These are phyloP conservation scores for Gossypium arboreum DNA, from an alignment of 345 rosid species.

Conservation along the genomic window DNA sequence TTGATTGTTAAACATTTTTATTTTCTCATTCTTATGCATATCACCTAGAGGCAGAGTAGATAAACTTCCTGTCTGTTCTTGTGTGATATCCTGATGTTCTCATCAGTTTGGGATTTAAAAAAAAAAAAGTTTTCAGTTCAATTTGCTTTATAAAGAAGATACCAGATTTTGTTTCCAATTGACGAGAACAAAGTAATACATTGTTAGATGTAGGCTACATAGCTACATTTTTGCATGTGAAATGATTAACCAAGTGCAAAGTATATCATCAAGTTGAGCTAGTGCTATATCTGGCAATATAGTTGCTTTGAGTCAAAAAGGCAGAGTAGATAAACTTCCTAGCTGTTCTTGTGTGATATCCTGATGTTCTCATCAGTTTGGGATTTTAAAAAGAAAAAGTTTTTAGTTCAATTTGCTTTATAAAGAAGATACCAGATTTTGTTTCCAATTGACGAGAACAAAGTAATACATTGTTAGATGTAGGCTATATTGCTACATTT, in stretches of 20 bases:
- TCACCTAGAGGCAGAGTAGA: not conserved
- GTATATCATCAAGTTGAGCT: not conserved
- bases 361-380: too few relatives aligned
- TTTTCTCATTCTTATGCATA: not conserved
- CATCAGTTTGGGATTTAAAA: too few relatives aligned
- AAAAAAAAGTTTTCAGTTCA: not conserved
- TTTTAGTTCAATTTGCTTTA: not conserved
- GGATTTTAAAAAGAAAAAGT: not conserved
- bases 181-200: not conserved
- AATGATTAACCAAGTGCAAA: not conserved
- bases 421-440: not conserved
- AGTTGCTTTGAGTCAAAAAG: not conserved
- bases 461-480: not conserved
- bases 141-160: not conserved
- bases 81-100: not conserved
- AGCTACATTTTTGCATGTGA: not conserved
- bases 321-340: too few relatives aligned
- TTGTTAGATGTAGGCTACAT: not conserved
- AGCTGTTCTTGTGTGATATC: too few relatives aligned
- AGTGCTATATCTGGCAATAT: not conserved
- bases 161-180: not conserved
- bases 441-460: not conserved
- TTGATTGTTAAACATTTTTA: not conserved
- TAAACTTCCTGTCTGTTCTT: not conserved
- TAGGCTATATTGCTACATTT: not conserved